A percentile compares a stretch with the other conserved stretches of the same genome.
Conservation (phyloP, 768 basidiomycete species). For the Lanmaoa pseudosensibilis region DNA sequence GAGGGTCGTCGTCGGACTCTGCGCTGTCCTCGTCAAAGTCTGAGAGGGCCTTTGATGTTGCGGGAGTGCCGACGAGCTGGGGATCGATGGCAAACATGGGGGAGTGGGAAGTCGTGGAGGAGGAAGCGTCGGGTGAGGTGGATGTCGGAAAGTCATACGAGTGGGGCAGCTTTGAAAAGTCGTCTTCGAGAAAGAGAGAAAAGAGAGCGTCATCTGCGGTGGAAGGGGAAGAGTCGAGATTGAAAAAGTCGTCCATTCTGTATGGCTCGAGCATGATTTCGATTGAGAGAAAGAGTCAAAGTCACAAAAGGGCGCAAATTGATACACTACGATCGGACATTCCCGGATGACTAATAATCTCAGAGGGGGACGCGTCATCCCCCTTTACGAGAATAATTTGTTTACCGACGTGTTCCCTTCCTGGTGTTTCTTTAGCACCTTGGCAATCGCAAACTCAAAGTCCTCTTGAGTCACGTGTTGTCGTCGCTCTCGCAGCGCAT, state of each 20-base stretch:
- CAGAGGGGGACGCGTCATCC: constrained; percentile 25
- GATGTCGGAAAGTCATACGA: constrained; percentile 24
- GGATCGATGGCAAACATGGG: constrained; percentile 63
- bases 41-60: constrained; percentile 44
- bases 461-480: constrained; percentile 99
- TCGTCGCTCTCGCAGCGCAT: constrained; percentile 89
- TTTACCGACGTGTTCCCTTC: constrained; percentile 92
- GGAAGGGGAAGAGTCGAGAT: constrained; percentile 55
- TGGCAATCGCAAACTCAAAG: constrained; percentile 97
- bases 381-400: constrained; percentile 74
- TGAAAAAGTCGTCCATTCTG: constrained; percentile 59
- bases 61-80: constrained; percentile 69
- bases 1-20: constrained; percentile 37
- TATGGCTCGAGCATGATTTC: constrained; percentile 22
- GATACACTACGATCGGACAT: constrained; percentile 4
- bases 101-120: constrained; percentile 21
- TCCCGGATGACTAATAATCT: no score
- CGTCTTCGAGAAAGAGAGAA: constrained; percentile 48
- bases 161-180: constrained; percentile 33
- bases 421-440: constrained; percentile 96
- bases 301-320: no score
- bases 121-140: constrained; percentile 25
- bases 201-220: constrained; percentile 38
- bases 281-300: no score
- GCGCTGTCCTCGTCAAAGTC: constrained; percentile 41